These are phyloP conservation scores for Metschnikowia henanensis DNA, from an alignment of 805 yeast species.

Conservation along the genomic window DNA sequence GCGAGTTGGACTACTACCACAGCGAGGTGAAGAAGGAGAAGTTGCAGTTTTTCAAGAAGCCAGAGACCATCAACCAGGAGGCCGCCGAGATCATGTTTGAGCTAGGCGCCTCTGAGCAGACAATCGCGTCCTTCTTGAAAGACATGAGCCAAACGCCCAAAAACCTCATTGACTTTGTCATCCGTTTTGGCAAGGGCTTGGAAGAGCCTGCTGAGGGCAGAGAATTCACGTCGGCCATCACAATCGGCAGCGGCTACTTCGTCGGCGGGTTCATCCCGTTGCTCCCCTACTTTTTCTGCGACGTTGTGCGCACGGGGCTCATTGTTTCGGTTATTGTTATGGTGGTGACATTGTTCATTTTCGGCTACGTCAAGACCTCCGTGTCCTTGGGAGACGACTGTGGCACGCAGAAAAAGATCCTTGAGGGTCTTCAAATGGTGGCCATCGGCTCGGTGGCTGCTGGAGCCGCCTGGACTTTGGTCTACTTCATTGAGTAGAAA, in stretches of 20 bases:
- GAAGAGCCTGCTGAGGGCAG: constrained; percentile 95
- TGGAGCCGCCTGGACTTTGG: constrained; percentile 94
- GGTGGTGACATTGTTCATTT: constrained; percentile 81
- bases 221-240: constrained; percentile 82
- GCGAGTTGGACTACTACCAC: constrained; percentile 75
- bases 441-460: constrained; percentile 97
- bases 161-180: constrained; percentile 80
- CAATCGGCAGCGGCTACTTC: constrained; percentile 87
- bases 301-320: constrained; percentile 75
- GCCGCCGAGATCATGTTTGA: constrained; percentile 79
- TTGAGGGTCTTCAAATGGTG: constrained; percentile 90
- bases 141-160: constrained; percentile 81
- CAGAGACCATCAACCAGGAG: constrained; percentile 68
- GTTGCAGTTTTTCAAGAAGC: constrained; percentile 61
- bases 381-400: constrained; percentile 82
- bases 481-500: constrained; percentile 61
- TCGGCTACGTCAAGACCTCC: constrained; percentile 84
- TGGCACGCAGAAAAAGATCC: constrained; percentile 54
- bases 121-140: constrained; percentile 68
- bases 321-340: constrained; percentile 73
- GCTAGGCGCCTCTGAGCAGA: constrained; percentile 69
- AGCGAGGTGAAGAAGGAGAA: constrained; percentile 74
- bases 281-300: constrained; percentile 84
- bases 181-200: constrained; percentile 86
- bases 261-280: constrained; percentile 92